Evolutionary conservation across 345 rosid species (phyloP).

Genomic region (Eucalyptus erythrocorys): DNA sequence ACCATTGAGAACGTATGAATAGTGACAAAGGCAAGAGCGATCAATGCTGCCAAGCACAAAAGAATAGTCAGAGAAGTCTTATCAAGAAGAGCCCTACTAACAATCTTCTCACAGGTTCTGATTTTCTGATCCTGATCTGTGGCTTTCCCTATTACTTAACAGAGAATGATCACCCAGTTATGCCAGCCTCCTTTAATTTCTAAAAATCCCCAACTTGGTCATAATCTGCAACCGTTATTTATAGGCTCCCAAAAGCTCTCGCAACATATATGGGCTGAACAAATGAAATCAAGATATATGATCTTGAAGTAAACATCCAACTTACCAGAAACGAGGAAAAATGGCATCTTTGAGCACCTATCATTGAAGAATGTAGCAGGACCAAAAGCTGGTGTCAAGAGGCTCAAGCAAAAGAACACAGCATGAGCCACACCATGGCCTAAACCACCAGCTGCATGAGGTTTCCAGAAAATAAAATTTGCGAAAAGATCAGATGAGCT

Average conservation of each 20-base stretch:
- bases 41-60: conserved; percentile 49
- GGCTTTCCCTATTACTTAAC: not conserved
- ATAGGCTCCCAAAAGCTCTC: not conserved
- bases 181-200: not conserved
- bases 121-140: not conserved
- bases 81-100: not conserved
- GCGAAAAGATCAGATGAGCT: not conserved
- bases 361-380: conserved; percentile 83
- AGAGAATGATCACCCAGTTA: not conserved
- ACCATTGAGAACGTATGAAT: conserved; percentile 98
- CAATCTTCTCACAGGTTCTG: not conserved
- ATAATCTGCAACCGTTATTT: not conserved
- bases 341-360: conserved; percentile 70
- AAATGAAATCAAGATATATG: not conserved
- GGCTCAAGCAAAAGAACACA: conserved; percentile 91
- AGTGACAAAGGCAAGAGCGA: conserved; percentile 84
- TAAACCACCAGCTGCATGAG: conserved; percentile 95
- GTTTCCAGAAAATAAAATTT: not conserved
- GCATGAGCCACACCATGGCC: conserved; percentile 99
- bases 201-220: not conserved
- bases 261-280: not conserved
- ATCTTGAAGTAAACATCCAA: not conserved
- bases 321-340: conserved; percentile 94
- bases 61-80: conserved; percentile 2
- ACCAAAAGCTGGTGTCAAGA: conserved; percentile 91